Base-by-base conservation (phyloP, 768 basidiomycete genomes). In the Hericium alpestre region DNA sequence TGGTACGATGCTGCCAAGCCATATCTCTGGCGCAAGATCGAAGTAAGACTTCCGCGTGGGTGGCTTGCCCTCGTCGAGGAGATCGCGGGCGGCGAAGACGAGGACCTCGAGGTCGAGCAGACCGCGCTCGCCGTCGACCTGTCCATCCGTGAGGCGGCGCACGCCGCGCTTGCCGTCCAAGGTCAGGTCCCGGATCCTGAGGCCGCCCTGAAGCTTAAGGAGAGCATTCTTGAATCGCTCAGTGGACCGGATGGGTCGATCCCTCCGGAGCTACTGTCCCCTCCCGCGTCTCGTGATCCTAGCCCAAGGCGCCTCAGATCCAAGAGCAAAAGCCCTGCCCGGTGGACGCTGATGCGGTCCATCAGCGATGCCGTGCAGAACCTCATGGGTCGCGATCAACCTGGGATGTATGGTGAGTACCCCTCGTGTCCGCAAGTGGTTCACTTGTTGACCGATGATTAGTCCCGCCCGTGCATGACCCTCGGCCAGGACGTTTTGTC, bases 1-100 rank as follows among this genome's bases (percentile, higher is more conserved):
- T 92, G 87, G 86, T 82, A 83, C 65, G 79, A 81, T 27, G 90
- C 88, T 1, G 87, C 90, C n/a, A 86, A 85, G 63, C 90, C 90
- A 0, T 93, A 86, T 87, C 73, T 93, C 5, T 93, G 90, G 90
- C 80, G 79, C 57, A 83, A 83, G 58, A 74, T 93, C 60, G 90
- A 92, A 67, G 85, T 93, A 53, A 80, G 88, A 5, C 79, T 92
- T 5, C 90, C 90, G 10, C 79, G 84, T n/a, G 83, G 80, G 61
- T 93, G 90, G 88, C 81, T 93, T 13, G 75, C 87, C 10, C 76
- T 93, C 46, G 79, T 92, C 15, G 87, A 90, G 46, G 83, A 89
- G 63, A 81, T 93, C 38, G 78, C 84, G 1, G 87, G 85, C 69
- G 83, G 81, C 16, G 86, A 86, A 56, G 80, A 81, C 41, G 82